Conservation (phyloP, 2,329 filamentous ascomycete species). For the Beauveria brongniartii region DNA sequence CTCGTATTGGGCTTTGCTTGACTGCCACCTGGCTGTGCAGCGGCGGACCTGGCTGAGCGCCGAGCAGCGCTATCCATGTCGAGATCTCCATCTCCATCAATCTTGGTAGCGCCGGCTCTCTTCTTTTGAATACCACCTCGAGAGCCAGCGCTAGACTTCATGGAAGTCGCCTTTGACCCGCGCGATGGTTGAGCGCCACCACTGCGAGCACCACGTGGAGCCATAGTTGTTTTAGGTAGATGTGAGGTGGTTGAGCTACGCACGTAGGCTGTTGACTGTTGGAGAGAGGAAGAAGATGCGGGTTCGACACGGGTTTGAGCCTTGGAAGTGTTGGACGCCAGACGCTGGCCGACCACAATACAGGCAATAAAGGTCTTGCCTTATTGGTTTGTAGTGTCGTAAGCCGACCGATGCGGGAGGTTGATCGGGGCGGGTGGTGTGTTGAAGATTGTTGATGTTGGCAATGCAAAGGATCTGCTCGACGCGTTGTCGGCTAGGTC, state of each 20-base stretch:
- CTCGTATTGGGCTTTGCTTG: conserved; percentile 24
- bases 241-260: conserved; percentile 5
- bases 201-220: conserved; percentile 15
- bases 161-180: conserved; percentile 22
- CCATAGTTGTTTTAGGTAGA: conserved; percentile 14
- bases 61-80: conserved; percentile 41
- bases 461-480: background rate
- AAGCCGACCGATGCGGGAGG: background rate
- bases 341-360: background rate
- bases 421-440: background rate
- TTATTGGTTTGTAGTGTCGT: background rate
- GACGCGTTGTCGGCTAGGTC: background rate
- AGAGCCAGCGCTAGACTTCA: conserved; percentile 24
- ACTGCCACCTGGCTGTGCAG: conserved; percentile 17
- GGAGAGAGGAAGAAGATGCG: conserved; percentile 1
- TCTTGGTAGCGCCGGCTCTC: conserved; percentile 27
- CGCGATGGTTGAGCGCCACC: conserved; percentile 19
- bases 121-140: conserved; percentile 46
- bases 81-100: conserved; percentile 52
- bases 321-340: background rate
- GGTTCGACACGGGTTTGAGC: background rate
- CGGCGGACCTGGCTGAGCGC: conserved; percentile 25
- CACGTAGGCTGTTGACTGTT: conserved; percentile 3
- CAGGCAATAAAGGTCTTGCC: background rate
- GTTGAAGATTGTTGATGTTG: conserved; percentile 1